phyloP scores from a whole-genome alignment of 371 early-diverging fungal species.

The Mortierella polycephala region DNA sequence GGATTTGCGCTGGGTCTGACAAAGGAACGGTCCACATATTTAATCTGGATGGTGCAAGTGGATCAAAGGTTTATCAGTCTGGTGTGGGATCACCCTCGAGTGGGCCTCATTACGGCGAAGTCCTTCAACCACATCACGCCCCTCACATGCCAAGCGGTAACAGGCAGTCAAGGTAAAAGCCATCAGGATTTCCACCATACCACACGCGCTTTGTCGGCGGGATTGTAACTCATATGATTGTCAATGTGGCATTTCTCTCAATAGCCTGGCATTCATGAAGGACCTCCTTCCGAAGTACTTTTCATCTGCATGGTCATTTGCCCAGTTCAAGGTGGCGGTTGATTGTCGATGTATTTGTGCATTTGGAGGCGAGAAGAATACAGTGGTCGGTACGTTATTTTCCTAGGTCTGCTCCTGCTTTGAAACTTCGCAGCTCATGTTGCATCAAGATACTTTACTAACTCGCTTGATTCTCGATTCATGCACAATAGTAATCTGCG shows the following conservation, averaged over 20 bases:
- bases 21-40: constrained; percentile 96
- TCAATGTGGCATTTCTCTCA: not conserved
- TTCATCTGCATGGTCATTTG: constrained; percentile 94
- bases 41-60: constrained; percentile 71
- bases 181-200: not conserved
- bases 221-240: not conserved
- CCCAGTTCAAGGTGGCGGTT: constrained; percentile 82
- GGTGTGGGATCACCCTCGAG: constrained; percentile 23
- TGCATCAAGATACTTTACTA: constrained; percentile 5
- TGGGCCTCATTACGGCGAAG: constrained; percentile 71
- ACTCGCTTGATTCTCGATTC: not conserved
- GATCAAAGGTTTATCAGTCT: constrained; percentile 40
- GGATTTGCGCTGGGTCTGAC: constrained; percentile 89
- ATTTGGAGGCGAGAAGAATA: constrained; percentile 80
- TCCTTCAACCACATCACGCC: constrained; percentile 46
- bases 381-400: constrained; percentile 67
- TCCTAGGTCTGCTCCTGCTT: not conserved
- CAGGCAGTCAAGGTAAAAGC: constrained; percentile 69
- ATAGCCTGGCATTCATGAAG: constrained; percentile 87
- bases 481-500: constrained; percentile 72
- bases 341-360: constrained; percentile 85
- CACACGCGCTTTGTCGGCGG: not conserved
- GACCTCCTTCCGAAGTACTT: constrained; percentile 93
- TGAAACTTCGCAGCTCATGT: too few relatives aligned
- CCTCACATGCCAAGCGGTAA: constrained; percentile 57